Percentiles rank a stretch among this genome's conserved stretches.
These are phyloP conservation scores for Apiospora pterosperma DNA, from an alignment of 2,329 filamentous ascomycete species.

Conservation along the genomic window DNA sequence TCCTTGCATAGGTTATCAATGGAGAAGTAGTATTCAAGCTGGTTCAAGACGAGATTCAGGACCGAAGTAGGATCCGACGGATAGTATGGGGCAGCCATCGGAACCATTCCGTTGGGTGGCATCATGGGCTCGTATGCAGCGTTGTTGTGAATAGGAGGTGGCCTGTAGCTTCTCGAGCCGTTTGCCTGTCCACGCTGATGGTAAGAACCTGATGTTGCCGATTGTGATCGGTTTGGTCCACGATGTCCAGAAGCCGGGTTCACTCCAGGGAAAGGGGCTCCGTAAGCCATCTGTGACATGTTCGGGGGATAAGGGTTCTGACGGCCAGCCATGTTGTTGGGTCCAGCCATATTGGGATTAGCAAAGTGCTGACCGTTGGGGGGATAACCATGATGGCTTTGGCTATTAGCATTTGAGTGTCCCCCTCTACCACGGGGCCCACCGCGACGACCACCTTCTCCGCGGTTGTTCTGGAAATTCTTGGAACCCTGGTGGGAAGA, in stretches of 20 bases:
- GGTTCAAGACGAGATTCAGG: constrained; percentile 34
- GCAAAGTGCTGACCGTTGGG: constrained; percentile 7
- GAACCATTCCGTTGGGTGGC: neutral
- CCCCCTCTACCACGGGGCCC: constrained; percentile 41
- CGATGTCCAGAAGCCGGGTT: constrained; percentile 18
- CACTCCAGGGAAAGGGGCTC: constrained; percentile 16
- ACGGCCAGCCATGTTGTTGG: neutral
- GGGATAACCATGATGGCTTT: constrained; percentile 17
- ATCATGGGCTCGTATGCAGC: constrained; percentile 5
- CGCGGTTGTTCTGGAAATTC: constrained; percentile 13
- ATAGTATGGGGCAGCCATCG: neutral
- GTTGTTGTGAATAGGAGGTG: neutral
- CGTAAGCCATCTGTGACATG: constrained; percentile 21
- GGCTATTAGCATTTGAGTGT: constrained; percentile 24
- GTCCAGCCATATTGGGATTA: neutral
- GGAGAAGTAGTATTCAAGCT: constrained; percentile 93
- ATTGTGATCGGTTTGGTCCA: constrained; percentile 51
- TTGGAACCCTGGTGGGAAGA: neutral
- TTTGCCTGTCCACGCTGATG: neutral
- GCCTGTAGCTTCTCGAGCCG: constrained; percentile 3
- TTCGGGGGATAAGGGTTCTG: constrained; percentile 15
- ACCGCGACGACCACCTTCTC: constrained; percentile 42
- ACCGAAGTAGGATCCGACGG: constrained; percentile 14
- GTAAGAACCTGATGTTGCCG: constrained; percentile 45
- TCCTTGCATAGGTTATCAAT: constrained; percentile 95